Evolutionary conservation across 23 red algal genomes (phyloP).

Genomic region (Chondrus crispus): DNA sequence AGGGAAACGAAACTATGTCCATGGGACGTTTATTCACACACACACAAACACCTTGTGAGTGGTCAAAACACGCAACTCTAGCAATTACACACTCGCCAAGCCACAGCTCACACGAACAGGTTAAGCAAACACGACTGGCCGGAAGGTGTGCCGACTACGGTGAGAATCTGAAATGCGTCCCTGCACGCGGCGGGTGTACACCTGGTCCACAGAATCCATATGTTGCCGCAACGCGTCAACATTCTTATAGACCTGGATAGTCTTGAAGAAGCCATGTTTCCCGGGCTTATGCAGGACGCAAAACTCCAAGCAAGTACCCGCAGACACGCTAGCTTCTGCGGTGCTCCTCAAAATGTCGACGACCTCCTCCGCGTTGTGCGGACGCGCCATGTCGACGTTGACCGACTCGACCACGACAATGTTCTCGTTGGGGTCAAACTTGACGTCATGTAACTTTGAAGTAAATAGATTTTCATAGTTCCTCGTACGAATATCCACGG

Average conservation of each 20-base stretch:
- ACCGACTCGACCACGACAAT: slow-evolving; percentile 62
- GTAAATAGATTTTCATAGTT: slow-evolving; percentile 64
- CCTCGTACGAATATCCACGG: slow-evolving; percentile 25
- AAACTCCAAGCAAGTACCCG: slow-evolving; percentile 61
- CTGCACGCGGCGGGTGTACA: neutral
- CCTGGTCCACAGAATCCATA: slow-evolving; percentile 35
- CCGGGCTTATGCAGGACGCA: slow-evolving; percentile 26
- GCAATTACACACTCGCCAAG: neutral
- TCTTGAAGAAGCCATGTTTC: slow-evolving; percentile 52
- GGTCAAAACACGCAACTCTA: too few species aligned
- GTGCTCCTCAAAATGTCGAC: neutral
- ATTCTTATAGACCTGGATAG: slow-evolving; percentile 43
- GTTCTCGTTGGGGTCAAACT: slow-evolving; percentile 44
- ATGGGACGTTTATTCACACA: neutral
- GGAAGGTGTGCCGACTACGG: slow-evolving; percentile 45
- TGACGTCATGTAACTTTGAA: slow-evolving; percentile 31
- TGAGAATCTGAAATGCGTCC: neutral
- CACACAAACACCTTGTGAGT: neutral
- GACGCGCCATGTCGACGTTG: slow-evolving; percentile 14
- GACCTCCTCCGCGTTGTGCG: slow-evolving; percentile 8
- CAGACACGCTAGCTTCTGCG: slow-evolving; percentile 35
- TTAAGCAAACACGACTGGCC: slow-evolving; percentile 56
- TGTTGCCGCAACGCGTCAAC: slow-evolving; percentile 7
- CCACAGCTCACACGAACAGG: neutral
- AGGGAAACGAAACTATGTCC: neutral